Evolutionary conservation across 2,329 filamentous ascomycete genomes (phyloP).

Genomic region (Thelonectria olida): DNA sequence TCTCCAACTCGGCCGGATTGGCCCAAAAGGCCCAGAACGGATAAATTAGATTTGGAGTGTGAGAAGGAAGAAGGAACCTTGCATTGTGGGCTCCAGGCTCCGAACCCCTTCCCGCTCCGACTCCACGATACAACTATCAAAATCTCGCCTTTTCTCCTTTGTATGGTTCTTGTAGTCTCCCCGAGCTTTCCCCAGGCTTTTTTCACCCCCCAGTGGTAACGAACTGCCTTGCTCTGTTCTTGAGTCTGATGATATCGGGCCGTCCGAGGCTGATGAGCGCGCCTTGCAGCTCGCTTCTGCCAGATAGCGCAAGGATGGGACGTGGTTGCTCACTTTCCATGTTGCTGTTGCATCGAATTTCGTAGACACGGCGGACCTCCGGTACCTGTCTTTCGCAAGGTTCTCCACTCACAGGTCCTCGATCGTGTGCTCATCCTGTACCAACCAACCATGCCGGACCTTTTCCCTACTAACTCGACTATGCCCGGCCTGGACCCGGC

Average conservation of each 20-base stretch:
- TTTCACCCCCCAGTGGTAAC: constrained; percentile 6
- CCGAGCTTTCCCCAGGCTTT: constrained; percentile 3
- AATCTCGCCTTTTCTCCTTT: background rate
- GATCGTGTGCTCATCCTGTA: background rate
- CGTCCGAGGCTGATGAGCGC: constrained; percentile 2
- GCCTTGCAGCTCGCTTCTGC: constrained; percentile 9
- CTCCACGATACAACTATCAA: background rate
- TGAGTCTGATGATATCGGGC: constrained; percentile 13
- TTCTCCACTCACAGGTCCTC: background rate
- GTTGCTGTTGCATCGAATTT: background rate
- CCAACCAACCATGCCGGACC: background rate
- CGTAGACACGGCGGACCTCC: background rate
- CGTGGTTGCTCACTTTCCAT: background rate
- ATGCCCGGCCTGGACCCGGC: constrained; percentile 17
- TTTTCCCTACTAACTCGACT: background rate
- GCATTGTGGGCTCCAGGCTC: background rate
- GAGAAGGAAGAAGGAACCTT: background rate
- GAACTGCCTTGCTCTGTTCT: background rate
- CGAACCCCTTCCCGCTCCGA: background rate
- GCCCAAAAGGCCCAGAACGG: constrained; percentile 9
- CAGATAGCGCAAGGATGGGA: constrained; percentile 3
- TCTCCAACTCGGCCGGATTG: constrained; percentile 27
- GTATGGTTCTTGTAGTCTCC: constrained; percentile 15
- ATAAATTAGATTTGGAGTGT: background rate
- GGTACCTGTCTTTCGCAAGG: background rate